Percentiles rank a stretch among this genome's conserved stretches.
These are phyloP conservation scores for maize (Zea mays) DNA, from an alignment of 176 grass and related monocot genomes.

Conservation along the genomic window DNA sequence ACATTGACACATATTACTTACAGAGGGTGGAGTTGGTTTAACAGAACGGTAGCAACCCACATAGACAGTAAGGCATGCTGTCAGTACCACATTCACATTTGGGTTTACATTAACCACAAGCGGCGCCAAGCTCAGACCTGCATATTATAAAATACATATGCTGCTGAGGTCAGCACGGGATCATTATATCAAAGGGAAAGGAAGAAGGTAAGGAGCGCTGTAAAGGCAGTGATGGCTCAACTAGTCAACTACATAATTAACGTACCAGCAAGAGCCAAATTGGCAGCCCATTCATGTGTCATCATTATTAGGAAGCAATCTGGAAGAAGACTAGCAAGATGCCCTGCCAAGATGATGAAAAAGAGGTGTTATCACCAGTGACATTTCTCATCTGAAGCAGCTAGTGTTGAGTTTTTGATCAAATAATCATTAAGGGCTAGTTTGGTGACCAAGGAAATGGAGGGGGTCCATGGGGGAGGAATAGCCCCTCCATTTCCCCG, in stretches of 20 bases:
- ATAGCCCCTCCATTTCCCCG: no score
- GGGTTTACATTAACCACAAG: constrained; percentile 78
- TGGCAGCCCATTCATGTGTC: constrained; percentile 62
- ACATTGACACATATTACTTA: constrained; percentile 37
- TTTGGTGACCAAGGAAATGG: no score
- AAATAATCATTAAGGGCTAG: not conserved
- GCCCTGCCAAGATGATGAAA: not conserved
- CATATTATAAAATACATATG: constrained; percentile 28
- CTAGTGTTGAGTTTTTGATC: not conserved
- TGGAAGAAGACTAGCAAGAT: not conserved
- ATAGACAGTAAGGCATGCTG: constrained; percentile 94
- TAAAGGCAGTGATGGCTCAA: not conserved
- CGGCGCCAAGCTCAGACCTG: constrained; percentile 79
- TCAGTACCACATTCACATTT: constrained; percentile 86
- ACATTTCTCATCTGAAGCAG: not conserved
- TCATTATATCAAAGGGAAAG: not conserved
- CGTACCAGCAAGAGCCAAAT: constrained; percentile 73
- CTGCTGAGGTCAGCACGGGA: not conserved
- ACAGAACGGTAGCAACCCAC: constrained; percentile 95
- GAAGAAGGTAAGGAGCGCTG: not conserved
- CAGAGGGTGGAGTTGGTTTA: constrained; percentile 72
- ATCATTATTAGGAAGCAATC: constrained; percentile 44
- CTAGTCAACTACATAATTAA: not conserved
- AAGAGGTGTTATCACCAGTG: not conserved
- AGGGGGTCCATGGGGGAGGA: no score